phyloP scores from a whole-genome alignment of 768 basidiomycete species.

The Filobasidium wieringae region DNA sequence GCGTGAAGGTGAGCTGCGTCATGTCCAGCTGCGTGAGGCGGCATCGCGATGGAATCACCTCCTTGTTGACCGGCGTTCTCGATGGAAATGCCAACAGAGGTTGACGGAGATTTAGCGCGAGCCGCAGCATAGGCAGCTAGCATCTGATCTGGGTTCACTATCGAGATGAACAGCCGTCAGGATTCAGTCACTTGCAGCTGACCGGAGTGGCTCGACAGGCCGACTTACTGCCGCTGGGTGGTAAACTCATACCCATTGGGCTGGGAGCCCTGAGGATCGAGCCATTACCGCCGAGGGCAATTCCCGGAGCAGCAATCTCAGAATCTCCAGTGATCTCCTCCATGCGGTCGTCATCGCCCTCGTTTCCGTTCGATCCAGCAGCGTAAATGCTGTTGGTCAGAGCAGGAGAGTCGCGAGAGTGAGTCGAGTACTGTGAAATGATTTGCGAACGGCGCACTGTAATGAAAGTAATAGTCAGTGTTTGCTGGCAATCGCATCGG shows the following conservation, averaged over 20 bases:
- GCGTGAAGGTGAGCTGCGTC: neutral
- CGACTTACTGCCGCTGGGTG: constrained; percentile 8
- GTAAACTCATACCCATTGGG: constrained; percentile 18
- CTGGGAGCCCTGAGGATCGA: neutral
- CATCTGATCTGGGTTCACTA: constrained; percentile 33
- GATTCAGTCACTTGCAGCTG: constrained; percentile 20
- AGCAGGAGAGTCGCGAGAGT: neutral
- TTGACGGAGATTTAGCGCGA: constrained; percentile 5
- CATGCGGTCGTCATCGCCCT: constrained; percentile 16
- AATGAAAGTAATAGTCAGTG: neutral
- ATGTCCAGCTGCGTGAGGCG: neutral
- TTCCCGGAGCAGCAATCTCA: neutral
- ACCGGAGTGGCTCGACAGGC: constrained; percentile 5
- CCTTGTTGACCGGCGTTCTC: too few species aligned
- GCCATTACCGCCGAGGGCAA: neutral
- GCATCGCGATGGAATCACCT: too few species aligned
- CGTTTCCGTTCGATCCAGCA: neutral
- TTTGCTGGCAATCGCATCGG: neutral
- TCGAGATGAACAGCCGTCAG: neutral
- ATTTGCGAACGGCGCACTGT: constrained; percentile 25
- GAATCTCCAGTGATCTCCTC: constrained; percentile 19
- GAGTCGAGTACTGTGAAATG: constrained; percentile 29
- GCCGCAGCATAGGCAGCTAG: constrained; percentile 36
- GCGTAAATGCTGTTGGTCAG: neutral
- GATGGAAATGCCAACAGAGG: neutral